A percentile compares a stretch with the other conserved stretches of the same genome.
These are phyloP conservation scores for Candida boleticola DNA, from an alignment of 805 yeast species.

Conservation along the genomic window DNA sequence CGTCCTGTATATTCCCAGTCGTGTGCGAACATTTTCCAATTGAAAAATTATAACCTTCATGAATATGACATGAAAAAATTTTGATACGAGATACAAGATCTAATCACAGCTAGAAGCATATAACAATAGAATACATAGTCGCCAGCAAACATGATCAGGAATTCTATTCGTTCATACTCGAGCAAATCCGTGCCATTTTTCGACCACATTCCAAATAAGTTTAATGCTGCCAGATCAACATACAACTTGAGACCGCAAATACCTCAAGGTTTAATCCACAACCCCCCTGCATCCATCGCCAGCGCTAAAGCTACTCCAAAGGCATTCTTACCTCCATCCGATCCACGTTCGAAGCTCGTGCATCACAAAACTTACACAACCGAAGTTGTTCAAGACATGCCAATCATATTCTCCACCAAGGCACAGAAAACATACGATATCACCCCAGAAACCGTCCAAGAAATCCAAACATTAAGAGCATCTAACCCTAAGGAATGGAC, in stretches of 20 bases:
- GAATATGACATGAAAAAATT: too few relatives aligned
- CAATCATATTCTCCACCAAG: slow-evolving; percentile 37
- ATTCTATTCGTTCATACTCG: slow-evolving; percentile 9
- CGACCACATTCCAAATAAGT: slow-evolving; percentile 49
- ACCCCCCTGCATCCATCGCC: slow-evolving; percentile 55
- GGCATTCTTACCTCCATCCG: slow-evolving; percentile 62
- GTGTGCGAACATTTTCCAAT: background rate
- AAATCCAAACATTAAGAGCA: slow-evolving; percentile 55
- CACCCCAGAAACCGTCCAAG: slow-evolving; percentile 53
- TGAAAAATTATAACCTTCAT: too few relatives aligned
- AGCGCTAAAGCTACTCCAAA: slow-evolving; percentile 63
- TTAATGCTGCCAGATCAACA: slow-evolving; percentile 62
- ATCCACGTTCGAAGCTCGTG: slow-evolving; percentile 50
- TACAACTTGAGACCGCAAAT: slow-evolving; percentile 58
- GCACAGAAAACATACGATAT: slow-evolving; percentile 46
- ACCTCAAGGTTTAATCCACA: slow-evolving; percentile 55
- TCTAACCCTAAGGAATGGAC: slow-evolving; percentile 64
- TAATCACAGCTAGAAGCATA: too few relatives aligned
- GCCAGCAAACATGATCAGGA: background rate
- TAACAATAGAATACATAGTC: too few relatives aligned
- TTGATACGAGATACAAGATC: too few relatives aligned
- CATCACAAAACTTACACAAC: slow-evolving; percentile 27
- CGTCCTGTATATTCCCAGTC: background rate
- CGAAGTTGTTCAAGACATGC: slow-evolving; percentile 37
- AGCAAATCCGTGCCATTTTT: slow-evolving; percentile 29